A percentile compares a stretch with the other conserved stretches of the same genome.
These are phyloP conservation scores for Crithidia acanthocephali DNA, from an alignment of 208 protist species.

Conservation along the genomic window DNA sequence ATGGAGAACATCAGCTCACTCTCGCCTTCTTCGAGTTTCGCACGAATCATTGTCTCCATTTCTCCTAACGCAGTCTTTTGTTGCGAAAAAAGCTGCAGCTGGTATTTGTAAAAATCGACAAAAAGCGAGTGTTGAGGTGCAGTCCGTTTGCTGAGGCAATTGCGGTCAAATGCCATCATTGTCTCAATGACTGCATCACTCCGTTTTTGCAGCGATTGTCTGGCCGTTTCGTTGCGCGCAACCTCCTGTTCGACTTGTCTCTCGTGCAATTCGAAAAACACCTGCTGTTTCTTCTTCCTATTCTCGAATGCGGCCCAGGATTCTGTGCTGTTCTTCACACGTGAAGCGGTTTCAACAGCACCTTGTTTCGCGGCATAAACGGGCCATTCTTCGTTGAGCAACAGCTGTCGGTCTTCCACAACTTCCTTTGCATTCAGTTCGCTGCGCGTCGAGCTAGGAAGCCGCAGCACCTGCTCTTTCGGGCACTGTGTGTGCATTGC, in stretches of 20 bases:
- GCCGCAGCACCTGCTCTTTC: constrained; percentile 1
- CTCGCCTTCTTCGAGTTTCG: constrained; percentile 35
- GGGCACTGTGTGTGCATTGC: constrained; percentile 1
- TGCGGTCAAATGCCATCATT: constrained; percentile 47
- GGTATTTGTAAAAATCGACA: constrained; percentile 69
- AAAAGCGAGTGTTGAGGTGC: constrained; percentile 54
- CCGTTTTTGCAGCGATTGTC: constrained; percentile 7
- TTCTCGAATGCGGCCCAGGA: neutral
- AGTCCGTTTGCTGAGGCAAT: constrained; percentile 14
- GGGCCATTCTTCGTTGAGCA: neutral
- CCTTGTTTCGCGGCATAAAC: neutral
- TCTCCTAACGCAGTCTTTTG: constrained; percentile 38
- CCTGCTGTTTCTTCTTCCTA: neutral
- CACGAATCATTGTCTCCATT: constrained; percentile 46
- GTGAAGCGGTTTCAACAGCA: neutral
- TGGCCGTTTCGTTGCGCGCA: constrained; percentile 2
- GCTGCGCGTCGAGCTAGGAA: neutral
- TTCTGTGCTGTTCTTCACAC: constrained; percentile 4
- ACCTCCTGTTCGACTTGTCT: constrained; percentile 23
- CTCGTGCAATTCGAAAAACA: constrained; percentile 37
- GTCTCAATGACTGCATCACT: constrained; percentile 40
- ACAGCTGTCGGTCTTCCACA: neutral
- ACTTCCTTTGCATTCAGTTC: neutral
- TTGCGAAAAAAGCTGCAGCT: constrained; percentile 46
- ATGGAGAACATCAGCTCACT: constrained; percentile 24